Percentiles rank a stretch among this genome's conserved stretches.
Conservation (phyloP, 805 yeast species). For the Candida maltosa region DNA sequence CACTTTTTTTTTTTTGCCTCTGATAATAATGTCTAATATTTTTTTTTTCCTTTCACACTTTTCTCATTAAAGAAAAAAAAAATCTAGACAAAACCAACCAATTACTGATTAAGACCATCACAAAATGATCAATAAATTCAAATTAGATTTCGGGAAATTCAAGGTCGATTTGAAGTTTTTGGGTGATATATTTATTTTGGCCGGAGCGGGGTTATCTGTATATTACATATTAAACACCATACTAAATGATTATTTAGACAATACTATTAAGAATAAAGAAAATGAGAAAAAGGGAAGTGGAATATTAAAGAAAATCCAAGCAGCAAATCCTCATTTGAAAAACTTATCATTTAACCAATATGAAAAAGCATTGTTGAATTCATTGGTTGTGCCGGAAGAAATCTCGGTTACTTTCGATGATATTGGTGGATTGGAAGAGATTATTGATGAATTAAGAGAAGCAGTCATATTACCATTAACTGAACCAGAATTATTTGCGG, state of each 20-base stretch:
- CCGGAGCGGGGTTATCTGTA: conserved; percentile 66
- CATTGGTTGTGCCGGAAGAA: conserved; percentile 82
- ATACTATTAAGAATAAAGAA: conserved; percentile 47
- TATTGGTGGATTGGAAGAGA: conserved; percentile 83
- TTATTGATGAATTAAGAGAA: conserved; percentile 83
- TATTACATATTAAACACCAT: conserved; percentile 55
- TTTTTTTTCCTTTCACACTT: too few species aligned
- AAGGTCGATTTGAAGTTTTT: conserved; percentile 37
- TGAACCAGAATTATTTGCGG: conserved; percentile 69
- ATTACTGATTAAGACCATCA: not conserved
- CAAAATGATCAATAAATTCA: conserved; percentile 28
- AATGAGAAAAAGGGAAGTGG: conserved; percentile 59
- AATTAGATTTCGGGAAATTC: conserved; percentile 33
- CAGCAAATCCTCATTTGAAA: conserved; percentile 55
- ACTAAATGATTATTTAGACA: conserved; percentile 31
- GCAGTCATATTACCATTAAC: conserved; percentile 81
- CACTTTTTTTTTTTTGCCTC: too few species aligned
- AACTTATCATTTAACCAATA: conserved; percentile 60
- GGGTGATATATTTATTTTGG: conserved; percentile 40
- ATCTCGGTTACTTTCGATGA: conserved; percentile 74
- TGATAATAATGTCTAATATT: too few species aligned
- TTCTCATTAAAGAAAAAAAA: too few species aligned
- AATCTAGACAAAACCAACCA: too few species aligned
- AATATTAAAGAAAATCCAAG: conserved; percentile 31
- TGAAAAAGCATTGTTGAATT: conserved; percentile 72